These are phyloP conservation scores for Colletotrichum salicis DNA, from an alignment of 2,329 filamentous ascomycete species.

Conservation along the genomic window DNA sequence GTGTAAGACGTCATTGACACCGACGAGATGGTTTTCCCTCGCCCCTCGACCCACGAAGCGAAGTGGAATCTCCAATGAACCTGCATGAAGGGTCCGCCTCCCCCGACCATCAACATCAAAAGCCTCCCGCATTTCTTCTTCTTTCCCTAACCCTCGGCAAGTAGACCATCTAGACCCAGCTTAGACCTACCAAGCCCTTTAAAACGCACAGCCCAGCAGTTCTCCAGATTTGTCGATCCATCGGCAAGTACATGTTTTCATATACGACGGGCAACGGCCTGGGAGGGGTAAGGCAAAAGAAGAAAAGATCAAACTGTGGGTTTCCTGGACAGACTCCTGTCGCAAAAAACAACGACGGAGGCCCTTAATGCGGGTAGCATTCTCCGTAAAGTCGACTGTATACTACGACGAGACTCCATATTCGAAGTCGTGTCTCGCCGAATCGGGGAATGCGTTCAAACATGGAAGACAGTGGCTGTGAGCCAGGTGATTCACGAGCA, in stretches of 20 bases:
- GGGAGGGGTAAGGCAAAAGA: background rate
- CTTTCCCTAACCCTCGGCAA: background rate
- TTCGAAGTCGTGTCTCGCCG: background rate
- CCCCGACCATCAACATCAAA: no score
- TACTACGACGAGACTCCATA: background rate
- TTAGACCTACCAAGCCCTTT: background rate
- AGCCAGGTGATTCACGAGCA: background rate
- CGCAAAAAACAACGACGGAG: no score
- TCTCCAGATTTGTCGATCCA: background rate
- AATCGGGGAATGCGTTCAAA: background rate
- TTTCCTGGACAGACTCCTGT: no score
- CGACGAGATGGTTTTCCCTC: background rate
- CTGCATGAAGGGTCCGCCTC: background rate
- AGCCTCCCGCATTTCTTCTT: background rate
- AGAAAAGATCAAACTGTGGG: background rate
- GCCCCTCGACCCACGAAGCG: background rate
- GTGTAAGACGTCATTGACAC: background rate
- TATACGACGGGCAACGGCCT: background rate
- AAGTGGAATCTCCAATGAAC: background rate
- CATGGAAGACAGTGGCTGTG: background rate
- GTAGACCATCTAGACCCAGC: background rate
- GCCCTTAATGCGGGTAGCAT: no score
- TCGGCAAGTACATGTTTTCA: no score
- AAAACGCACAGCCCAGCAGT: background rate
- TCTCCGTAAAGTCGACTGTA: no score